Evolutionary conservation across 2,329 filamentous ascomycete species (phyloP).

Genomic region (Pseudogymnoascus sp.): DNA sequence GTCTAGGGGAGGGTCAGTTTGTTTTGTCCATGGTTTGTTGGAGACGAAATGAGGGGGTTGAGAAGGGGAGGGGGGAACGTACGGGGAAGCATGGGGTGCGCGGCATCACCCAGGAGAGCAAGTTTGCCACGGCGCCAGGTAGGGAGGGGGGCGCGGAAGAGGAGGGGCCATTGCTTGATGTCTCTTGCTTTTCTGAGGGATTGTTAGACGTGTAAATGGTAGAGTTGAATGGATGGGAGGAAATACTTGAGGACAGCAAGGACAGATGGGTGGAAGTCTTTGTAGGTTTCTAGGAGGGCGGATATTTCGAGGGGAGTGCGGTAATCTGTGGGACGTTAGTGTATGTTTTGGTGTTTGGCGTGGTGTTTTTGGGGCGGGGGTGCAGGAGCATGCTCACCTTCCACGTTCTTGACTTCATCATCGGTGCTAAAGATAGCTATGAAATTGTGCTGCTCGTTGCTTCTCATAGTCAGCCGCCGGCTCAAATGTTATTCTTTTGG

Average conservation of each 20-base stretch:
- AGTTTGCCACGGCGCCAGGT: constrained; percentile 22
- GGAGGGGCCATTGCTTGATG: constrained; percentile 25
- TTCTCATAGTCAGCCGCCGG: background rate
- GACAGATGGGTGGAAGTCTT: constrained; percentile 14
- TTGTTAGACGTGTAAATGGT: background rate
- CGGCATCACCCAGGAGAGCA: constrained; percentile 19
- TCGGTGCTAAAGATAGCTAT: constrained; percentile 18
- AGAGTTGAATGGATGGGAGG: background rate
- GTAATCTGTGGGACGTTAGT: constrained; percentile 16
- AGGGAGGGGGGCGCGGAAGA: constrained; percentile 24
- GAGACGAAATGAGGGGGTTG: background rate
- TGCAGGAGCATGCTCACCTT: constrained; percentile 1
- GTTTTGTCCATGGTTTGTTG: background rate
- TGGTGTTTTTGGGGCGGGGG: no score
- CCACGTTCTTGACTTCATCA: constrained; percentile 8
- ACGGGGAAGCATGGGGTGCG: constrained; percentile 24
- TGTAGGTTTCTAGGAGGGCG: constrained; percentile 14
- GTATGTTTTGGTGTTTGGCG: constrained; percentile 5
- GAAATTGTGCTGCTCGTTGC: constrained; percentile 16
- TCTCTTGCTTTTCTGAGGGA: constrained; percentile 22
- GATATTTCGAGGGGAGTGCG: constrained; percentile 12
- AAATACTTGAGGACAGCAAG: constrained; percentile 14
- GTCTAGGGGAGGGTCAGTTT: constrained; percentile 13
- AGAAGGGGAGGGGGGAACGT: background rate
- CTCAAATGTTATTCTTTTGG: background rate